phyloP scores from a whole-genome alignment of 768 basidiomycete species.

The Leccinum variicolor region DNA sequence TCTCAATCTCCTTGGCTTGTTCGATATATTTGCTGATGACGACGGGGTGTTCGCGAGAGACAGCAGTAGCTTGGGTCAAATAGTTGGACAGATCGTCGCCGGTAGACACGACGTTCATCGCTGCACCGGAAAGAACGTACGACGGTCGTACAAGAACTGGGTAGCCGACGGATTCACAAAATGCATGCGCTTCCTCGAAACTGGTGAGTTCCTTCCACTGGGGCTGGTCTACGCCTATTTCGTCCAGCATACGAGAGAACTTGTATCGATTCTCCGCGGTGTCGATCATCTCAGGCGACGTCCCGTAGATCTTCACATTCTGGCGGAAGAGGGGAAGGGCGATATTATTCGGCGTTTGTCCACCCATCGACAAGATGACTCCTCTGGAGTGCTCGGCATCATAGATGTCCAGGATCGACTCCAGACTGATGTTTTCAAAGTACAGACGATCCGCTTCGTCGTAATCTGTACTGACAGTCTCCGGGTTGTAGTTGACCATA shows the following conservation, averaged over 20 bases:
- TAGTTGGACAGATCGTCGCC: constrained; percentile 88
- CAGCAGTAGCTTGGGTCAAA: constrained; percentile 90
- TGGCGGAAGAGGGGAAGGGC: constrained; percentile 93
- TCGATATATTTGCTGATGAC: constrained; percentile 99
- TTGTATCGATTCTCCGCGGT: constrained; percentile 99
- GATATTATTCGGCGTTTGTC: constrained; percentile 98
- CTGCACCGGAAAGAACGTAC: constrained; percentile 98
- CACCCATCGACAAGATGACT: constrained; percentile 96
- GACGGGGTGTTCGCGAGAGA: constrained; percentile 94
- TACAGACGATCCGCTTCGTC: constrained; percentile 98
- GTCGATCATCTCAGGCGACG: constrained; percentile 99
- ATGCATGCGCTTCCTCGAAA: constrained; percentile 80
- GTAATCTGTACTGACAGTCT: constrained; percentile 98
- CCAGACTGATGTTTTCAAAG: constrained; percentile 97
- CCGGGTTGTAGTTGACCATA: constrained; percentile 99
- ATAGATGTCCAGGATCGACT: constrained; percentile 96
- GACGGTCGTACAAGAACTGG: constrained; percentile 97
- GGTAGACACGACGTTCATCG: constrained; percentile 99
- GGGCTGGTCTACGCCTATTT: constrained; percentile 98
- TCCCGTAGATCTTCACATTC: constrained; percentile 98
- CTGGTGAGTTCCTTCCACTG: constrained; percentile 95
- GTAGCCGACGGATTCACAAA: constrained; percentile 92
- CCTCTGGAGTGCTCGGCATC: constrained; percentile 86
- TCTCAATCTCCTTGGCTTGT: constrained; percentile 99
- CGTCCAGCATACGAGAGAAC: constrained; percentile 96